Evolutionary conservation across 352 stramenopile genomes (phyloP).

Genomic region (Phytophthora cryptogea): DNA sequence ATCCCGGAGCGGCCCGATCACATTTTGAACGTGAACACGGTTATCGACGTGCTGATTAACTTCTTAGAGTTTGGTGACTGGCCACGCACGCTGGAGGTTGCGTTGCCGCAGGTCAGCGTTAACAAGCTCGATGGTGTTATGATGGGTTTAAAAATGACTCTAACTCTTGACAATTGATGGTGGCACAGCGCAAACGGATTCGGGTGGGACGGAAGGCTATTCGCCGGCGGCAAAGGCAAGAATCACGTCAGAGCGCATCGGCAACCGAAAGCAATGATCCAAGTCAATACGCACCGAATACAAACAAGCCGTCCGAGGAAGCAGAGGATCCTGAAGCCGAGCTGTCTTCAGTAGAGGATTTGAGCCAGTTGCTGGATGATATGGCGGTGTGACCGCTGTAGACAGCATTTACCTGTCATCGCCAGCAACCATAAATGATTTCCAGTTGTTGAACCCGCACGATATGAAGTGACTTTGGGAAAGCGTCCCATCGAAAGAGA

Average conservation of each 20-base stretch:
- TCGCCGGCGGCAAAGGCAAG: slow-evolving; percentile 28
- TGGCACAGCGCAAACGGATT: slow-evolving; percentile 46
- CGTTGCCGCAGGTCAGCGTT: slow-evolving; percentile 52
- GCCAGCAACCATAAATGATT: not conserved
- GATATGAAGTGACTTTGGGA: not conserved
- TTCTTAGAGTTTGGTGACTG: slow-evolving; percentile 57
- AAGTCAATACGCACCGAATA: slow-evolving; percentile 8
- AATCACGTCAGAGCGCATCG: slow-evolving; percentile 4
- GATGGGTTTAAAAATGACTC: not conserved
- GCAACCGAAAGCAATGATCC: not conserved
- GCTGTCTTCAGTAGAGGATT: slow-evolving; percentile 17
- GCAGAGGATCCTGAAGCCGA: slow-evolving; percentile 2
- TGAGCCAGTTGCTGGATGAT: slow-evolving; percentile 24
- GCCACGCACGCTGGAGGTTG: slow-evolving; percentile 45
- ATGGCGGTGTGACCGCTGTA: not conserved
- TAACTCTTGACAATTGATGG: slow-evolving; percentile 6
- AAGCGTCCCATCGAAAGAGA: not conserved
- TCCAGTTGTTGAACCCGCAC: slow-evolving; percentile 3
- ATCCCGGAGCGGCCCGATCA: slow-evolving; percentile 70
- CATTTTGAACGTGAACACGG: slow-evolving; percentile 84
- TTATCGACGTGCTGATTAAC: slow-evolving; percentile 70
- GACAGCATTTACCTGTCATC: not conserved
- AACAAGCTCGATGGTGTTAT: not conserved
- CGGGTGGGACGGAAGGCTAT: slow-evolving; percentile 45
- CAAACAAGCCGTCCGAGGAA: slow-evolving; percentile 6